Evolutionary conservation across 1,284 basidiomycete species (phyloP), one percentile per base, ranked within the genome.

Genomic region (Pseudozyma flocculosa): DNA sequence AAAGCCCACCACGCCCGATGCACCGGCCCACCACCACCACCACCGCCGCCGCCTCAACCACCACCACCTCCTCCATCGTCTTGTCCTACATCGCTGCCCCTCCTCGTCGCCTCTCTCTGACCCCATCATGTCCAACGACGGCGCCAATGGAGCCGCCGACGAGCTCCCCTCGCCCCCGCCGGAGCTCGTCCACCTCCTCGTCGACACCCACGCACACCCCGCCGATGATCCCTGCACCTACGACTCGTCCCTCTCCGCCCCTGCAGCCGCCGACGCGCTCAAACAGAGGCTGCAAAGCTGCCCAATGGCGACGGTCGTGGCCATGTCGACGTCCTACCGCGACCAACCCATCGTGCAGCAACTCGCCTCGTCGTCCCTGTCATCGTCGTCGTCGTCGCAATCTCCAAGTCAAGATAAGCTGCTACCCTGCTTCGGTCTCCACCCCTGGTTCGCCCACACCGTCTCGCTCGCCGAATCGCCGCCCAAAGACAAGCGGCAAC

Each of bases 381-480:
- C n/a, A n/a, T n/a, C n/a, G n/a, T n/a, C n/a, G n/a, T n/a, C n/a
- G n/a, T n/a, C n/a, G n/a, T 24, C 11, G 29, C 19, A 4, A 29
- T 26, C n/a, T 22, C 38, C 17, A 37, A 18, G 9, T 10, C 45
- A 55, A 42, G 46, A 40, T 32, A 61, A 64, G 39, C 50, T 73
- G 5, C 23, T 65, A 2, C 68, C 71, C 0, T 67, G 63, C 44
- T 73, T 73, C 29, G 71, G 72, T 2, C 62, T 68, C 54, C 74
- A 76, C 54, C 74, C 74, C 1, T 76, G 74, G 74, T 61, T 60
- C 19, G 45, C 57, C 2, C 74, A 76, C 45, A 54, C 65, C 10
- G 61, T 76, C 46, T 68, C 70, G n/a, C 51, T 72, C 2, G 21
- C 43, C 9, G 38, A 68, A 36, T 54, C 57, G 4, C 36, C 49